Conservation (phyloP, 176 grass and related monocot genomes). For the Carex kokanica region DNA sequence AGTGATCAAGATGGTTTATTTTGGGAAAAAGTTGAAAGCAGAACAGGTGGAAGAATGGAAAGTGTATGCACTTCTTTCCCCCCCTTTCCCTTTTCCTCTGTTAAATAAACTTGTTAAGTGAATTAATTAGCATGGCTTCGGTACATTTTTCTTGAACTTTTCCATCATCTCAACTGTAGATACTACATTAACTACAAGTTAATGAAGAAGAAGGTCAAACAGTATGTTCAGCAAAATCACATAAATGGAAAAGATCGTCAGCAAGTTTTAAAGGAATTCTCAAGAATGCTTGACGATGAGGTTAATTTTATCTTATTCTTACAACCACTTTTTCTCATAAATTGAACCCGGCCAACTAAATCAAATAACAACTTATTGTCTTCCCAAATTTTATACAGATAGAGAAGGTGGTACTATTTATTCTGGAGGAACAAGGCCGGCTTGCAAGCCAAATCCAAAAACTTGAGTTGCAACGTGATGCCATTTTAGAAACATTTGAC, state of each 20-base stretch:
- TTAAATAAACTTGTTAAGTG: neutral
- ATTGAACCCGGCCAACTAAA: slow-evolving; percentile 1
- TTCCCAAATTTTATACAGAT: slow-evolving; percentile 47
- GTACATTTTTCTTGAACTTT: neutral
- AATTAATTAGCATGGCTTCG: neutral
- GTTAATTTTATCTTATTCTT: slow-evolving; percentile 31
- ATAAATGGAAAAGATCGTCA: slow-evolving; percentile 41
- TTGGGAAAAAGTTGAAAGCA: slow-evolving; percentile 61
- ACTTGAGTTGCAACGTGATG: slow-evolving; percentile 39
- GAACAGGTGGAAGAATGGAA: slow-evolving; percentile 80
- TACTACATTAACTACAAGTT: slow-evolving; percentile 99
- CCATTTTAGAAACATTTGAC: slow-evolving; percentile 41
- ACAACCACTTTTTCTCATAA: neutral
- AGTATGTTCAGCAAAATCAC: slow-evolving; percentile 72
- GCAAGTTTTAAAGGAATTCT: slow-evolving; percentile 84
- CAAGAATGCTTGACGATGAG: slow-evolving; percentile 86
- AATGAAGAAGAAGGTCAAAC: slow-evolving; percentile 98
- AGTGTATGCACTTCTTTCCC: slow-evolving; percentile 49
- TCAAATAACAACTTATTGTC: neutral
- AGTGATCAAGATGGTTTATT: slow-evolving; percentile 65
- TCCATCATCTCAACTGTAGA: slow-evolving; percentile 30
- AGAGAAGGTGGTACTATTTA: slow-evolving; percentile 88
- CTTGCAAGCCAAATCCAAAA: slow-evolving; percentile 76
- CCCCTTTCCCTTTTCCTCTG: neutral
- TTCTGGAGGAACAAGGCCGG: slow-evolving; percentile 77